Evolutionary conservation across 805 yeast genomes (phyloP).

Genomic region (Cyberlindnera mississippiensis): DNA sequence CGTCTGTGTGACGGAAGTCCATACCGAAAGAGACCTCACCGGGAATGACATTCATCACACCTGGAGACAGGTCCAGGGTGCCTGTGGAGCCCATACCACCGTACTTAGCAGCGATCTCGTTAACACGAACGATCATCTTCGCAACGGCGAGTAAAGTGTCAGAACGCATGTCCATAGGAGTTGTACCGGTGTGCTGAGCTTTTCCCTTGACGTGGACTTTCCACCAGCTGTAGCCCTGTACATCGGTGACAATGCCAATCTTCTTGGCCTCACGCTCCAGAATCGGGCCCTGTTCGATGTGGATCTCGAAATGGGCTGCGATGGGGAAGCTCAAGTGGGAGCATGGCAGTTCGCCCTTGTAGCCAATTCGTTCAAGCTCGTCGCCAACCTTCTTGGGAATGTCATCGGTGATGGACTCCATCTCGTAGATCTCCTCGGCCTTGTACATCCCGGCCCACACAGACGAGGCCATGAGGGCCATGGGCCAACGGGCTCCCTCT

Average conservation of each 20-base stretch:
- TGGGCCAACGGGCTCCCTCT: slow-evolving; percentile 77
- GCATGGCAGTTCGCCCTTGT: slow-evolving; percentile 49
- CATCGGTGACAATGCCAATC: slow-evolving; percentile 65
- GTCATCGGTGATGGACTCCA: slow-evolving; percentile 52
- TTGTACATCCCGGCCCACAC: slow-evolving; percentile 58
- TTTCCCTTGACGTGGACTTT: slow-evolving; percentile 53
- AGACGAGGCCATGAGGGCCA: slow-evolving; percentile 60
- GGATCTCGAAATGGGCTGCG: slow-evolving; percentile 69
- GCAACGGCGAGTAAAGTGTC: slow-evolving; percentile 62
- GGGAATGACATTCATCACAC: slow-evolving; percentile 65
- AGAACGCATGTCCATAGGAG: slow-evolving; percentile 56
- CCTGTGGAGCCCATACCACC: slow-evolving; percentile 60
- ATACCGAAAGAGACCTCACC: slow-evolving; percentile 53
- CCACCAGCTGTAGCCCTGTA: slow-evolving; percentile 64
- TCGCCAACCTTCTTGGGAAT: slow-evolving; percentile 45
- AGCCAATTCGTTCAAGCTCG: slow-evolving; percentile 60
- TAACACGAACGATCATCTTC: slow-evolving; percentile 50
- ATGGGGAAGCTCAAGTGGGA: slow-evolving; percentile 48
- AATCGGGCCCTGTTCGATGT: slow-evolving; percentile 75
- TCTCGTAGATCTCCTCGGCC: slow-evolving; percentile 45
- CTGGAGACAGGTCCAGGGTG: slow-evolving; percentile 51
- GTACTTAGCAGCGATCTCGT: slow-evolving; percentile 48
- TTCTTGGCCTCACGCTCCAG: slow-evolving; percentile 51
- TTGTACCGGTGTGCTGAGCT: slow-evolving; percentile 73
- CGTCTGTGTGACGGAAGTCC: slow-evolving; percentile 56